A percentile compares a stretch with the other conserved stretches of the same genome.
Evolutionary conservation across 2,329 filamentous ascomycete species (phyloP).

Genomic region (Claviceps spartinae): DNA sequence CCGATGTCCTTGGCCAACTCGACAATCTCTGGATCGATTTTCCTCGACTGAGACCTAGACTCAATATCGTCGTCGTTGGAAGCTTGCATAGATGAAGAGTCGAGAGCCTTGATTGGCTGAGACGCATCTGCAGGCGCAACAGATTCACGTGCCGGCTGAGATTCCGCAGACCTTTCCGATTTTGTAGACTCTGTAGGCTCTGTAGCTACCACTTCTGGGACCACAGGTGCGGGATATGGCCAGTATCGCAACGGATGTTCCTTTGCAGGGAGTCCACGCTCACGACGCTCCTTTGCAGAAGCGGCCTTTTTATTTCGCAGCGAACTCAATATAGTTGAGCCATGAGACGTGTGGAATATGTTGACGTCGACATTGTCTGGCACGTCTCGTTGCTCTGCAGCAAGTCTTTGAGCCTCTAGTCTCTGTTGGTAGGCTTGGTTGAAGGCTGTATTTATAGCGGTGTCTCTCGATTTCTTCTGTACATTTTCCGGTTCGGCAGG

Average conservation of each 20-base stretch:
- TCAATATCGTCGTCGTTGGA: background rate
- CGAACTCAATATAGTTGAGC: conserved; percentile 30
- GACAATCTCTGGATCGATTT: conserved; percentile 4
- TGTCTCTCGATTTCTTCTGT: background rate
- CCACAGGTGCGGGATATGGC: conserved; percentile 15
- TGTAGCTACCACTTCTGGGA: background rate
- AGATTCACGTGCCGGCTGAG: background rate
- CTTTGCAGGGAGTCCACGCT: conserved; percentile 14
- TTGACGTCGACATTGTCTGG: conserved; percentile 31
- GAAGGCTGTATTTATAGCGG: background rate
- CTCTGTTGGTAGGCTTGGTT: conserved; percentile 6
- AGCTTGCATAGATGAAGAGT: background rate
- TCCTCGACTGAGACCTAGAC: background rate
- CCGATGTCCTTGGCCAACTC: conserved; percentile 16
- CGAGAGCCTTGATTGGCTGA: background rate
- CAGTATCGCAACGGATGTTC: conserved; percentile 25
- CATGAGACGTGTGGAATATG: conserved; percentile 33
- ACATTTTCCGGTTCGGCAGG: background rate
- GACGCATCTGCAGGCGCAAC: background rate
- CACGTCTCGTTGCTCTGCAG: conserved; percentile 18
- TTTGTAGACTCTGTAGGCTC: background rate
- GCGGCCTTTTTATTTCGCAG: conserved; percentile 15
- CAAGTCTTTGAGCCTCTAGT: conserved; percentile 1
- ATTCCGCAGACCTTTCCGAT: background rate
- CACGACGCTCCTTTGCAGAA: conserved; percentile 2